Percentiles rank a stretch among this genome's conserved stretches.
Conservation (phyloP, 805 yeast species). For the Saccharomycopsis vini region DNA sequence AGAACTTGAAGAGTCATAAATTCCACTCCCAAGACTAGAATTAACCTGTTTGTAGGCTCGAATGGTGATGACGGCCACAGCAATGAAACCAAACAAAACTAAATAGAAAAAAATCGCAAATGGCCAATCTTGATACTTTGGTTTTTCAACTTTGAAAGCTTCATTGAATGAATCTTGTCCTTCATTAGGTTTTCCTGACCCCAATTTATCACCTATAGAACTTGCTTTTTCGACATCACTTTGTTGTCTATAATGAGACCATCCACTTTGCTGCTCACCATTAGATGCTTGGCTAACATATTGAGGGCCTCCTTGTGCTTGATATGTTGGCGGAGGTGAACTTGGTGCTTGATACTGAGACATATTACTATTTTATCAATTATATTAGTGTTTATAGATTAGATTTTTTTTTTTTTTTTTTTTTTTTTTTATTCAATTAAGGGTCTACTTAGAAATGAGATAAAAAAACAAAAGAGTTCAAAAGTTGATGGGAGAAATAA, state of each 20-base stretch:
- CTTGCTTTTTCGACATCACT: slow-evolving; percentile 13
- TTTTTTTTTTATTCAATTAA: too few relatives aligned
- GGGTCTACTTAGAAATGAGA: too few relatives aligned
- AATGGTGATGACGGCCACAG: slow-evolving; percentile 59
- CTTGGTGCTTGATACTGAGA: slow-evolving; percentile 1
- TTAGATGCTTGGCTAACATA: slow-evolving; percentile 3
- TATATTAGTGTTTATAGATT: too few relatives aligned
- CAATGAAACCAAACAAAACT: slow-evolving; percentile 56
- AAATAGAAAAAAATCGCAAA: slow-evolving; percentile 47
- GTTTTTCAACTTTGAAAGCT: slow-evolving; percentile 56
- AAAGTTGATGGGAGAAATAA: too few relatives aligned
- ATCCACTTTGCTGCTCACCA: slow-evolving; percentile 6
- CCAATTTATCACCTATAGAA: slow-evolving; percentile 3
- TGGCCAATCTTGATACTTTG: slow-evolving; percentile 63
- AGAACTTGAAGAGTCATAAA: slow-evolving; percentile 33
- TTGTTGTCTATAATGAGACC: slow-evolving; percentile 8
- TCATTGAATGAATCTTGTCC: slow-evolving; percentile 48
- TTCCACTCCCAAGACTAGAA: slow-evolving; percentile 51
- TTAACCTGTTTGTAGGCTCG: slow-evolving; percentile 52
- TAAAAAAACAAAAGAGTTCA: too few relatives aligned
- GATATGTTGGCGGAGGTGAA: slow-evolving; percentile 10
- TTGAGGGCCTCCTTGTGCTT: slow-evolving; percentile 12
- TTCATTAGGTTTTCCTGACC: slow-evolving; percentile 25
- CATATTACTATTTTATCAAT: too few relatives aligned
- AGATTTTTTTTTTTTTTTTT: too few relatives aligned